Base-by-base conservation (phyloP, 2,329 filamentous ascomycete genomes). In the Talaromyces sp. region DNA sequence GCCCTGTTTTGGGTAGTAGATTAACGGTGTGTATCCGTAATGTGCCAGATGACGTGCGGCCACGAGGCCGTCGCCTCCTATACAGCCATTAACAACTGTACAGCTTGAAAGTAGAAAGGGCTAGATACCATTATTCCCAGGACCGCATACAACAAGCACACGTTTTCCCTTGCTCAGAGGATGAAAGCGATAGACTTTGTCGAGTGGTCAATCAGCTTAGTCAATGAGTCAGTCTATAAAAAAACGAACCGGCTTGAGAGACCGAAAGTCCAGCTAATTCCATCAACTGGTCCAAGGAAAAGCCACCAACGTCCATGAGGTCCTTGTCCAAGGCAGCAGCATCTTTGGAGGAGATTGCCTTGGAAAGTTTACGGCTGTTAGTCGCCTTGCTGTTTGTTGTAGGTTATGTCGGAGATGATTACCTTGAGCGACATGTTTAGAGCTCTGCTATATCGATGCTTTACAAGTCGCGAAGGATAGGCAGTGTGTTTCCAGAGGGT, bases 211-310 rank as follows among this genome's bases (percentile, higher is more conserved):
- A 36, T 56, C 54, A 56, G 36, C 54, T 23, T n/a, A 1, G 23
- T 47, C 9, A 9, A 58, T 27, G 6, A 5, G 5, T 52, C n/a
- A 30, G 7, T 36, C 6, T 27, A 34, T 28, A 33, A 33, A 23
- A 14, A 6, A 16, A 36, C 61, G 10, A 73, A 93, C 92, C 87
- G 57, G 90, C 92, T 81, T 98, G 92, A 12, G 94, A 94, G 30
- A 98, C 92, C 0, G 92, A 93, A 0, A 99, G 83, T 0, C 95
- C 95, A 51, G 95, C 95, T 7, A 99, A 81, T 74, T 98, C 95
- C 95, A 99, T 98, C 56, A 99, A 82, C 77, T 99, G 95, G 73
- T 98, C 95, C 60, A 99, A 85, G 10, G 92, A 96, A 78, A 96
- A 99, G 8, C 90, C 92, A 44, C 86, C 86, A 0, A 88, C 86